Percentiles rank a stretch among this genome's conserved stretches.
These are phyloP conservation scores for Ceratocystis huliohia DNA, from an alignment of 2,329 filamentous ascomycete genomes.

Conservation along the genomic window DNA sequence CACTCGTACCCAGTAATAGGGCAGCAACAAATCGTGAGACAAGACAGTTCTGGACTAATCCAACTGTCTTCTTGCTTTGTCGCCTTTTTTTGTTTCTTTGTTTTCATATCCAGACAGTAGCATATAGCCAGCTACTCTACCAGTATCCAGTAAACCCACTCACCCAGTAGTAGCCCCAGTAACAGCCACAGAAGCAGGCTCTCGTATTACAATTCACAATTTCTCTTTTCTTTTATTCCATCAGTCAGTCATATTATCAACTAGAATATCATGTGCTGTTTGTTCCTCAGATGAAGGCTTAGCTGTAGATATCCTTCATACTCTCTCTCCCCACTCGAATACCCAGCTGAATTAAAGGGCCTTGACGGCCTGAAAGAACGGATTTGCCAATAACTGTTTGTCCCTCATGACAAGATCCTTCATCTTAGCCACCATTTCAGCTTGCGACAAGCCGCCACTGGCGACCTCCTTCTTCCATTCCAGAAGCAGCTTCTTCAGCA, in stretches of 20 bases:
- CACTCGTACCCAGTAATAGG: not conserved
- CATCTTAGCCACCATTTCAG: slow-evolving; percentile 67
- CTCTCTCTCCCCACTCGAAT: slow-evolving; percentile 1
- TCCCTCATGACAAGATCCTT: slow-evolving; percentile 66
- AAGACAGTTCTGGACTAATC: not conserved
- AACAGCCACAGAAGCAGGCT: slow-evolving; percentile 14
- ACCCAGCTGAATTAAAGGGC: slow-evolving; percentile 32
- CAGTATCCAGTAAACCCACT: slow-evolving; percentile 10
- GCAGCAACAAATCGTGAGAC: not conserved
- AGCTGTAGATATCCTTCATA: not conserved
- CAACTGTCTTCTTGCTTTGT: not conserved
- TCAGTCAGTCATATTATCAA: slow-evolving; percentile 3
- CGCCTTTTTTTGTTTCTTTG: not conserved
- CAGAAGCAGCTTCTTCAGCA: slow-evolving; percentile 71
- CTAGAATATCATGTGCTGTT: slow-evolving; percentile 12
- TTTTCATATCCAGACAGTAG: slow-evolving; percentile 10
- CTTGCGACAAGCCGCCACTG: slow-evolving; percentile 47
- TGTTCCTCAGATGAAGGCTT: no score
- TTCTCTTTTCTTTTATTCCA: not conserved
- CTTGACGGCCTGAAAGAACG: slow-evolving; percentile 58
- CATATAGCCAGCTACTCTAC: slow-evolving; percentile 3
- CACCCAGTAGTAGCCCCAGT: not conserved
- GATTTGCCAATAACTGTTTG: slow-evolving; percentile 48
- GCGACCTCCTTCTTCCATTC: slow-evolving; percentile 70
- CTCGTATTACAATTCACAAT: not conserved